phyloP scores from a whole-genome alignment of 805 yeast genomes.

The Helenozyma baotianmanensis region DNA sequence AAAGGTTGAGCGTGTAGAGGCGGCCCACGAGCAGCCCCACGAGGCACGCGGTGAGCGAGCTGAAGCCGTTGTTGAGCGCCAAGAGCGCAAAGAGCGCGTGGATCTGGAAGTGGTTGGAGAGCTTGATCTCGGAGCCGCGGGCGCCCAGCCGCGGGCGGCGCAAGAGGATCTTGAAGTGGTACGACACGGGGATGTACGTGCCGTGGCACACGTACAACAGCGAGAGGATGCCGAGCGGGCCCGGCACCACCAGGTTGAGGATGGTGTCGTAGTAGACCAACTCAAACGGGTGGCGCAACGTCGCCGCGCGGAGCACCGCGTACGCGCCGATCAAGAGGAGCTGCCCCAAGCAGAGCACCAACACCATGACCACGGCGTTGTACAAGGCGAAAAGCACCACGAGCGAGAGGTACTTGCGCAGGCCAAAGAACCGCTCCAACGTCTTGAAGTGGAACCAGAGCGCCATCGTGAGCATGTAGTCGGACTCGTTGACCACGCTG shows the following conservation, averaged over 20 bases:
- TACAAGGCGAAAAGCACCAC: conserved; percentile 43
- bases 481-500: conserved; percentile 56
- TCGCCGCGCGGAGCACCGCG: conserved; percentile 21
- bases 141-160: conserved; percentile 14
- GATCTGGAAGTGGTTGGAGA: conserved; percentile 38
- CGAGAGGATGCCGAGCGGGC: conserved; percentile 38
- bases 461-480: conserved; percentile 42
- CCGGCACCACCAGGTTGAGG: conserved; percentile 33
- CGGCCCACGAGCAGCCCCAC: conserved; percentile 42
- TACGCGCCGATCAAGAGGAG: conserved; percentile 27
- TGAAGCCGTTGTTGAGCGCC: conserved; percentile 40
- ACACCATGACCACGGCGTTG: conserved; percentile 38
- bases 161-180: conserved; percentile 31
- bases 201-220: conserved; percentile 38
- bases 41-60: conserved; percentile 33
- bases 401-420: conserved; percentile 47
- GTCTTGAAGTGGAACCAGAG: conserved; percentile 50
- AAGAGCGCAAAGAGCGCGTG: conserved; percentile 34
- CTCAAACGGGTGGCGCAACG: conserved; percentile 4
- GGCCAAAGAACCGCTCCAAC: conserved; percentile 55
- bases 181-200: conserved; percentile 28
- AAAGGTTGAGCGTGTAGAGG: conserved; percentile 37
- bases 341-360: conserved; percentile 42
- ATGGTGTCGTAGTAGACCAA: conserved; percentile 21
- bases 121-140: conserved; percentile 6